Percentiles rank a stretch among this genome's conserved stretches.
Evolutionary conservation across 345 rosid genomes (phyloP).

Genomic region (Eucalyptus victrix): DNA sequence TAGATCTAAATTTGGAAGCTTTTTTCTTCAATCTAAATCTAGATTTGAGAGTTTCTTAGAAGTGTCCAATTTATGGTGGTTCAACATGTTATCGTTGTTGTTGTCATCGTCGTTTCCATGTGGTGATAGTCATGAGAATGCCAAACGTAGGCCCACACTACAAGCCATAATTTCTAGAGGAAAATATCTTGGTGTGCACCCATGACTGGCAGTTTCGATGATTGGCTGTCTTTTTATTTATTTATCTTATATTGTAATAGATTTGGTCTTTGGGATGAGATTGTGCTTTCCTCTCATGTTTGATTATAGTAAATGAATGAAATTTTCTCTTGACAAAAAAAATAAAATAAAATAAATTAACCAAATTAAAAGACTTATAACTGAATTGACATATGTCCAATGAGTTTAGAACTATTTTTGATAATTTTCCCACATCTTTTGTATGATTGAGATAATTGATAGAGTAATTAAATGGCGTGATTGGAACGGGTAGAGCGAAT

Average conservation of each 20-base stretch:
- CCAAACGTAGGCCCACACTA: neutral
- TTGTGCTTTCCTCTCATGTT: neutral
- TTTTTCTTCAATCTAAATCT: too few relatives aligned
- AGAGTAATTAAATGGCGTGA: neutral
- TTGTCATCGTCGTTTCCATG: rapidly evolving
- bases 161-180: neutral
- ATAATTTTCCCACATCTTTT: neutral
- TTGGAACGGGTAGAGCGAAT: neutral
- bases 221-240: neutral
- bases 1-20: neutral
- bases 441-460: neutral
- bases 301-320: too few relatives aligned
- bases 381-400: too few relatives aligned
- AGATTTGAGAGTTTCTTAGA: neutral
- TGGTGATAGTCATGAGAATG: neutral
- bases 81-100: neutral
- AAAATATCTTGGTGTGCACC: neutral
- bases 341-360: too few relatives aligned
- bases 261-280: neutral
- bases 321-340: too few relatives aligned
- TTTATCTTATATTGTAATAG: neutral
- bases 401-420: too few relatives aligned
- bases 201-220: neutral
- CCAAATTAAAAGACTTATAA: too few relatives aligned
- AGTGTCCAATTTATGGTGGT: neutral